Evolutionary conservation across 2,329 filamentous ascomycete genomes (phyloP).

Genomic region (Neonectria hederae): DNA sequence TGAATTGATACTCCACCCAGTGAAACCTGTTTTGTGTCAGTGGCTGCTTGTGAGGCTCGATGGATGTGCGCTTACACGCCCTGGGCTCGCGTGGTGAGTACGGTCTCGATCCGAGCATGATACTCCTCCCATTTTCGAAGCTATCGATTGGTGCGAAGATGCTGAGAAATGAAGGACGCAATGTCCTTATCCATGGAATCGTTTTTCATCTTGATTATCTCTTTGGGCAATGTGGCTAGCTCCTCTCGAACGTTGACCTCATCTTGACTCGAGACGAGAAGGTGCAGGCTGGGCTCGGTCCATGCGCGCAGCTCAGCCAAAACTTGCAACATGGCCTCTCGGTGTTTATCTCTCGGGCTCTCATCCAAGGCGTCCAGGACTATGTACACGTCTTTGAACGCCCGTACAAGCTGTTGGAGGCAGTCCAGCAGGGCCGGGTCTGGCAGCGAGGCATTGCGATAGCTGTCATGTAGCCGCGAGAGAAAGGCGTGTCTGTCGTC

Average conservation of each 20-base stretch:
- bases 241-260: slow-evolving; percentile 43
- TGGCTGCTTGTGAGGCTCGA: neutral
- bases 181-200: slow-evolving; percentile 15
- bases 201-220: slow-evolving; percentile 24
- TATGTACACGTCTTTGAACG: slow-evolving; percentile 46
- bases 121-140: slow-evolving; percentile 12
- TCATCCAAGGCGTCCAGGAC: slow-evolving; percentile 52
- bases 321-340: slow-evolving; percentile 38
- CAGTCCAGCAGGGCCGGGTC: slow-evolving; percentile 33
- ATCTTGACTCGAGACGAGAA: slow-evolving; percentile 48
- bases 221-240: slow-evolving; percentile 20
- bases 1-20: slow-evolving; percentile 35
- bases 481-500: slow-evolving; percentile 29
- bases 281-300: slow-evolving; percentile 37
- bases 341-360: slow-evolving; percentile 40
- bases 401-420: slow-evolving; percentile 34
- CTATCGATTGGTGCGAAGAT: slow-evolving; percentile 3
- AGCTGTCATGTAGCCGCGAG: slow-evolving; percentile 29
- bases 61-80: neutral
- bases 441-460: slow-evolving; percentile 26
- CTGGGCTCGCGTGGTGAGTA: neutral
- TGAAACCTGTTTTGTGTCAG: slow-evolving; percentile 33
- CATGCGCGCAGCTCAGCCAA: slow-evolving; percentile 38
- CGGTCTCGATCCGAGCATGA: slow-evolving; percentile 2
- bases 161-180: slow-evolving; percentile 14